Base-by-base conservation (phyloP, 1,284 basidiomycete genomes). In the Tilletiopsis washingtonensis region DNA sequence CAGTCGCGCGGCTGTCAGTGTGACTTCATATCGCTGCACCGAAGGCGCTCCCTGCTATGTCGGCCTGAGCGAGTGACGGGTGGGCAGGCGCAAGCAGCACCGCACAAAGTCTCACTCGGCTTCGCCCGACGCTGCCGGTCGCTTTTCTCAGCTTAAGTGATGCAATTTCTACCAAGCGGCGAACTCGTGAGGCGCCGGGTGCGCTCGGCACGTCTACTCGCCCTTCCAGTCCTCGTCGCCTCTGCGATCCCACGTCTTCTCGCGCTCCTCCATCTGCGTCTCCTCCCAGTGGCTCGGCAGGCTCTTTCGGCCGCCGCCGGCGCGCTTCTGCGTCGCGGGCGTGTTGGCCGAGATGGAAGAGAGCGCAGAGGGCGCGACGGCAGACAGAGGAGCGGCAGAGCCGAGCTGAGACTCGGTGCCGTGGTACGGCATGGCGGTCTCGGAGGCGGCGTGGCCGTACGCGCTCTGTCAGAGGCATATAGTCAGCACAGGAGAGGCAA, bases 201-300 rank as follows among this genome's bases (percentile, higher is more conserved):
- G n/a, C n/a, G n/a, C n/a, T n/a, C n/a, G n/a, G n/a, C n/a, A n/a
- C n/a, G n/a, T n/a, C n/a, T n/a, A n/a, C n/a, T n/a, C 29, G 29
- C 29, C 29, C 29, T 34, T 34, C 9, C n/a, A 68, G 36, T 68
- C 65, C 44, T 53, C 49, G 43, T 68, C 65, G 19, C 65, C 65
- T 40, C 53, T 53, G 15, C 54, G 42, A 27, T 68, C 65, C 64
- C 64, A 68, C 49, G 65, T 66, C 5, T 21, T 45, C 49, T 68
- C 65, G 41, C 50, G 47, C 46, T 67, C 65, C 36, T 68, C 63
- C 3, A 57, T 57, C 48, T 68, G 65, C 14, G 65, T 68, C 51
- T 68, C 65, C 43, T 66, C 62, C 65, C 65, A 68, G 17, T 45
- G 17, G 20, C 29, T 21, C 9, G 26, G 6, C 38, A 29, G 24